Base-by-base conservation (phyloP, 169 alveolate genomes). In the Miamiensis avidus region DNA sequence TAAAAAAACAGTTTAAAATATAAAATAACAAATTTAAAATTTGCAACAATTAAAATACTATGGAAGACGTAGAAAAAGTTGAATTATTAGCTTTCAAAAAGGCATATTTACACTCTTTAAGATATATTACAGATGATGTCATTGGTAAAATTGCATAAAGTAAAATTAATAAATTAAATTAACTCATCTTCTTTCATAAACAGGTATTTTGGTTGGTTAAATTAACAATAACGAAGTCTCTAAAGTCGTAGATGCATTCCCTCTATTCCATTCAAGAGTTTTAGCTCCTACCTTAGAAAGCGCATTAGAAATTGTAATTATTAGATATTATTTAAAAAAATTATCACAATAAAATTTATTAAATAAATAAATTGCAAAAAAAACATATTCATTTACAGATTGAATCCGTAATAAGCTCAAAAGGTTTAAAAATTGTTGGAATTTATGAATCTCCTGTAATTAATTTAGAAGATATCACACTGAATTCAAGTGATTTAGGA, bases 181-280 rank as follows among this genome's bases (percentile, higher is more conserved):
- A 65, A 20, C 4, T 29, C 1, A n/a, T n/a, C 30, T n/a, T 0
- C 64, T 65, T 31, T 25, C 26, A 25, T 31, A 79, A 78, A 32
- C 15, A 85, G 89, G 89, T 25, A 76, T 86, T 27, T 81, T 86
- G 76, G 65, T 81, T 49, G 90, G 90, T 16, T 69, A 65, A n/a
- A 31, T 86, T 15, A 76, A 81, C 28, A 73, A 32, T 25, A 81
- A 81, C n/a, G 6, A 33, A 73, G n/a, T 81, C 26, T 28, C 15
- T 20, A 49, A 49, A 6, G 79, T 86, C 64, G 84, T 32, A 49
- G 87, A 86, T 81, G 86, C 87, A 31, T 86, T 49, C 28, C 90
- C 90, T 31, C 34, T 86, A 32, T 86, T 75, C 64, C 90, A 86
- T 65, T 75, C 84, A n/a, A 74, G 90, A 76, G 79, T 86, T 31